phyloP scores from a whole-genome alignment of 2,329 filamentous ascomycete genomes.

The Fusarium sp. region DNA sequence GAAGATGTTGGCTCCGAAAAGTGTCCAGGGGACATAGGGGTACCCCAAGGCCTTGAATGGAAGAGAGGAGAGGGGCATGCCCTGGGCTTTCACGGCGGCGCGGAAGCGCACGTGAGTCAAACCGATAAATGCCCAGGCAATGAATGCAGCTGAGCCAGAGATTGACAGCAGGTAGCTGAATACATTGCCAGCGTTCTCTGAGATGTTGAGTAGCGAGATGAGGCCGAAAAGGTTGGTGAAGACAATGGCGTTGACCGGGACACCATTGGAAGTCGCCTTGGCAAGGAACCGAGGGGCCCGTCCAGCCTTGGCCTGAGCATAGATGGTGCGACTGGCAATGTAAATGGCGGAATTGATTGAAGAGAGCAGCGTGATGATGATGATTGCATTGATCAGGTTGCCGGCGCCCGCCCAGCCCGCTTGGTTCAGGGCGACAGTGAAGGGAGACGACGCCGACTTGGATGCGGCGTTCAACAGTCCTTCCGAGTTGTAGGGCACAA shows the following conservation, averaged over 20 bases:
- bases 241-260: not conserved
- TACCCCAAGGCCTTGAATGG: constrained; percentile 75
- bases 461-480: constrained; percentile 52
- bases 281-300: not conserved
- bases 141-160: constrained; percentile 59
- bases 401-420: not conserved
- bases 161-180: constrained; percentile 50
- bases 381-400: not conserved
- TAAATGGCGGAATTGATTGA: not conserved
- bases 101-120: constrained; percentile 78
- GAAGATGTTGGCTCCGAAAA: constrained; percentile 69
- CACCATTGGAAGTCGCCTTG: not conserved
- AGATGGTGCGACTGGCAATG: not conserved
- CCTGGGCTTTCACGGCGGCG: constrained; percentile 72
- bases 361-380: not conserved
- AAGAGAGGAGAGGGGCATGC: constrained; percentile 71
- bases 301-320: not conserved
- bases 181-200: constrained; percentile 69
- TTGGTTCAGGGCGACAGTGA: constrained; percentile 56
- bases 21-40: constrained; percentile 72
- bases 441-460: constrained; percentile 61
- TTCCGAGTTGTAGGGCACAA: constrained; percentile 51
- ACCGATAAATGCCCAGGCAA: constrained; percentile 76
- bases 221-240: not conserved
- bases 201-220: constrained; percentile 60